These are phyloP conservation scores for Nannochloris sp. DNA, from an alignment of 139 green algal species.

Conservation along the genomic window DNA sequence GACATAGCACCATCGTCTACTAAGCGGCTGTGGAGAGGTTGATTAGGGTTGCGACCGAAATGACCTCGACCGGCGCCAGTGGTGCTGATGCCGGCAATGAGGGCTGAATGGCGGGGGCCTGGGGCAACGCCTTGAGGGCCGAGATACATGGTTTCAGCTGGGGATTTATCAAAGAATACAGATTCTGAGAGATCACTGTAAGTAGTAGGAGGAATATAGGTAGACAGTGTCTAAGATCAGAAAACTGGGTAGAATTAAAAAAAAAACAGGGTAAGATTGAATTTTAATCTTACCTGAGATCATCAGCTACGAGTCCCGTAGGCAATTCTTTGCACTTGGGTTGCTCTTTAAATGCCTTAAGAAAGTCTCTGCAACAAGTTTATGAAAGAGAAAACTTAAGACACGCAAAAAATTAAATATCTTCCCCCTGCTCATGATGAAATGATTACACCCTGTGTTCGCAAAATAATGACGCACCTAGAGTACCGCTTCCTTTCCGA, in stretches of 20 bases:
- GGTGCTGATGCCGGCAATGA: not conserved
- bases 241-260: not conserved
- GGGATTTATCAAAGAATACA: conserved; percentile 19
- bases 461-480: not conserved
- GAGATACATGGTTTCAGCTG: conserved; percentile 9
- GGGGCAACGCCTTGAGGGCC: conserved; percentile 7
- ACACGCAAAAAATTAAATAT: too few species aligned
- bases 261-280: not conserved
- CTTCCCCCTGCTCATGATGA: too few species aligned
- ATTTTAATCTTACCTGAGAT: conserved; percentile 6
- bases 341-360: conserved; percentile 4
- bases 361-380: not conserved
- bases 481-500: not conserved
- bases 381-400: too few species aligned
- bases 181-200: conserved; percentile 20
- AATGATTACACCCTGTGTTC: too few species aligned
- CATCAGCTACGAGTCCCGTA: conserved; percentile 4
- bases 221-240: not conserved
- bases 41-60: conserved; percentile 9
- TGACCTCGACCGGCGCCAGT: not conserved
- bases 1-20: conserved; percentile 15
- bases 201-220: too few species aligned
- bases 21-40: conserved; percentile 20
- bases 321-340: conserved; percentile 11
- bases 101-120: not conserved